Evolutionary conservation across 2,329 filamentous ascomycete species (phyloP).

Genomic region (Tolypocladium nubicola): DNA sequence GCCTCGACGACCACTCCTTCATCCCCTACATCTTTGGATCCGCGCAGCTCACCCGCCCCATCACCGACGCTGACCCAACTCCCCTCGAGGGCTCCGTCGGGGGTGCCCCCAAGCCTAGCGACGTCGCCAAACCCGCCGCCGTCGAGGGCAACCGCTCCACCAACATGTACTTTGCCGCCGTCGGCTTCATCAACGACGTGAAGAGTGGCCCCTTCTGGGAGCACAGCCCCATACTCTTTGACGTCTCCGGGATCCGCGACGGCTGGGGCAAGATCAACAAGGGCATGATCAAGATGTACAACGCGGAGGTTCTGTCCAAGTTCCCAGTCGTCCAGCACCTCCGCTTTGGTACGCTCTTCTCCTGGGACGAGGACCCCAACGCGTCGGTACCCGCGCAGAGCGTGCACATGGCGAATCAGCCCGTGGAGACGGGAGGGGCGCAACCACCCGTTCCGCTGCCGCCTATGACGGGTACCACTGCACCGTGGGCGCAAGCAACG

Average conservation of each 20-base stretch:
- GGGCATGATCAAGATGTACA: slow-evolving; percentile 99
- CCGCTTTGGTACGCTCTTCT: slow-evolving; percentile 69
- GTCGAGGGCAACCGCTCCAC: slow-evolving; percentile 54
- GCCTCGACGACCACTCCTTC: slow-evolving; percentile 94
- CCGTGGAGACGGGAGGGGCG: slow-evolving; percentile 12
- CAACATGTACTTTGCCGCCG: slow-evolving; percentile 90
- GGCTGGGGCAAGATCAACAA: slow-evolving; percentile 99
- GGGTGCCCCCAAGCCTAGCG: slow-evolving; percentile 59
- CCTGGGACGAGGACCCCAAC: slow-evolving; percentile 59
- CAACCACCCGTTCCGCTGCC: slow-evolving; percentile 11
- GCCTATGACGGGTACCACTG: slow-evolving; percentile 24
- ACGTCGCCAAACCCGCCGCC: slow-evolving; percentile 52
- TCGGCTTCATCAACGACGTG: slow-evolving; percentile 95
- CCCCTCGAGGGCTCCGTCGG: slow-evolving; percentile 70
- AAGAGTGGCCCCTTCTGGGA: slow-evolving; percentile 97
- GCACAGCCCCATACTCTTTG: slow-evolving; percentile 87
- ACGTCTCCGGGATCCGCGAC: slow-evolving; percentile 81
- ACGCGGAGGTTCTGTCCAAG: slow-evolving; percentile 90
- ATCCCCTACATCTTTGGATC: slow-evolving; percentile 91
- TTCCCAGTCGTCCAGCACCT: slow-evolving; percentile 99
- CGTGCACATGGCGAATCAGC: slow-evolving; percentile 48
- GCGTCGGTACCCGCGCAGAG: slow-evolving; percentile 38
- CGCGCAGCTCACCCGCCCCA: slow-evolving; percentile 73
- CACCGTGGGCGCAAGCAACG: slow-evolving; percentile 33
- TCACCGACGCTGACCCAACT: slow-evolving; percentile 49